Evolutionary conservation across 1,139 yeast species (phyloP).

Genomic region (Meyerozyma athensensis): DNA sequence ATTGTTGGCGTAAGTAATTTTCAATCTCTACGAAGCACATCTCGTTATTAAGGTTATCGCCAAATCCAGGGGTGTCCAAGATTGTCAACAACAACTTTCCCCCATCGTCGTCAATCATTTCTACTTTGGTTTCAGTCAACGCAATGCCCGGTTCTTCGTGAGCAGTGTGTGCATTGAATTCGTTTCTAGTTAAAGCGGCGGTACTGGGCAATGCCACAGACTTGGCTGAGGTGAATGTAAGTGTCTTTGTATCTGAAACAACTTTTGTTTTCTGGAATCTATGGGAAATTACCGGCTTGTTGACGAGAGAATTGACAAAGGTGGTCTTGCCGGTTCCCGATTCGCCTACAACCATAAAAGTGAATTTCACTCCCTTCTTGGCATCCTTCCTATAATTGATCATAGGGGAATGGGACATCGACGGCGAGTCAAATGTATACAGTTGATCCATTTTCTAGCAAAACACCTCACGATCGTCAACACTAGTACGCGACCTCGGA

Average conservation of each 20-base stretch:
- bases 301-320: slow-evolving; percentile 48
- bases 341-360: slow-evolving; percentile 26
- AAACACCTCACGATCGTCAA: not conserved
- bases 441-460: slow-evolving; percentile 19
- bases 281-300: slow-evolving; percentile 56
- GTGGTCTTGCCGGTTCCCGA: slow-evolving; percentile 27
- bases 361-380: slow-evolving; percentile 77
- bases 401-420: slow-evolving; percentile 38
- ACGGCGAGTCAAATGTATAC: slow-evolving; percentile 33
- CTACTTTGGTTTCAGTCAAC: slow-evolving; percentile 65
- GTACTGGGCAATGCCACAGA: slow-evolving; percentile 48
- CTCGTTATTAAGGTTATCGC: slow-evolving; percentile 64
- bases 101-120: slow-evolving; percentile 72
- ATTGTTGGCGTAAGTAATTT: slow-evolving; percentile 45
- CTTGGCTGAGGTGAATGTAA: slow-evolving; percentile 36
- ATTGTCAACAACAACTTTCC: slow-evolving; percentile 58
- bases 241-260: slow-evolving; percentile 41
- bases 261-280: slow-evolving; percentile 34
- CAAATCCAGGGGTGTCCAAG: slow-evolving; percentile 78
- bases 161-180: slow-evolving; percentile 40
- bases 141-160: slow-evolving; percentile 58
- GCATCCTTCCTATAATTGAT: slow-evolving; percentile 62
- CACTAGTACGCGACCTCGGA: slow-evolving; percentile 1
- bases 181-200: slow-evolving; percentile 37
- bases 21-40: slow-evolving; percentile 64